Evolutionary conservation across 2,329 filamentous ascomycete genomes (phyloP).

Genomic region (Plectosphaerella sp.): DNA sequence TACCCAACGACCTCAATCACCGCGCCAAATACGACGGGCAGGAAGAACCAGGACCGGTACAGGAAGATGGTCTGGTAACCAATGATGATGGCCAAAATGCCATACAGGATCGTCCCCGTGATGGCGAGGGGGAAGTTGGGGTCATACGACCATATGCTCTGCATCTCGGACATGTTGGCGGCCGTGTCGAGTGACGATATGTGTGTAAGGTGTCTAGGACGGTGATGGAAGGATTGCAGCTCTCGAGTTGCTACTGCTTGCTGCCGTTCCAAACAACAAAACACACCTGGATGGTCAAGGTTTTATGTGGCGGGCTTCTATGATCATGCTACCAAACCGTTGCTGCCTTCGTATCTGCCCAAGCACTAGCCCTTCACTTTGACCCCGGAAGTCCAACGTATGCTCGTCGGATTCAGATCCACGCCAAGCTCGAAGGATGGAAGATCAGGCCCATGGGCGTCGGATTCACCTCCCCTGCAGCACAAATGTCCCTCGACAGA

Average conservation of each 20-base stretch:
- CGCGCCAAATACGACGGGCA: conserved; percentile 34
- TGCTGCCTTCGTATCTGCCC: no score
- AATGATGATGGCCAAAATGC: conserved; percentile 29
- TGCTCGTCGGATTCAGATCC: no score
- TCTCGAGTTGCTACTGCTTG: neutral
- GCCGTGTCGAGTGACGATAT: neutral
- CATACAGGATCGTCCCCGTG: conserved; percentile 34
- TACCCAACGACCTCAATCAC: conserved; percentile 38
- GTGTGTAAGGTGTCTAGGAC: neutral
- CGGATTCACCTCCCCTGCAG: no score
- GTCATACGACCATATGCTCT: conserved; percentile 36
- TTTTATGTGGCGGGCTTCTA: no score
- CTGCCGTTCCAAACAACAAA: no score
- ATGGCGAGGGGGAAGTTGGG: conserved; percentile 38
- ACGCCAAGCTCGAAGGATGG: no score
- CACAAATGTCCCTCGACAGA: no score
- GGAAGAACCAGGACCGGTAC: conserved; percentile 37
- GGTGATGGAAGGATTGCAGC: neutral
- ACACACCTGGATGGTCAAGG: no score
- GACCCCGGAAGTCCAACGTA: no score
- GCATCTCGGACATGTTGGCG: conserved; percentile 17
- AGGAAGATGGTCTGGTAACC: conserved; percentile 34
- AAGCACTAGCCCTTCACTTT: no score
- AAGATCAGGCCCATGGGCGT: no score
- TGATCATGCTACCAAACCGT: no score